phyloP scores from a whole-genome alignment of 208 protist species.

The Leishmania amazonensis region DNA sequence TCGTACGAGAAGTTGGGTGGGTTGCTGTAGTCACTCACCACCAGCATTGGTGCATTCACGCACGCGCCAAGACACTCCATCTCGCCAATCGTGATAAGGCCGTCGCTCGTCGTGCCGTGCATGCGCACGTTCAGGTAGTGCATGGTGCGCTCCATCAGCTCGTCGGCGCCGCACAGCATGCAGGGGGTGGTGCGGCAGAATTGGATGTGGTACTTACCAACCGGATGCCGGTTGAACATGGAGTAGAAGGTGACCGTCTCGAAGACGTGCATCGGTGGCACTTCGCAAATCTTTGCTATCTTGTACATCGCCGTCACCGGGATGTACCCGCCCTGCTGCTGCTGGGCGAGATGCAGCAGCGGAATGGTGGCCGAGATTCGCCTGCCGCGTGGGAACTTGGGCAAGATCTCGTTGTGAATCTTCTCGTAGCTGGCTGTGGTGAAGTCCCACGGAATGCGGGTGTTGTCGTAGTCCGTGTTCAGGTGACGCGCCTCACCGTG shows the following conservation, averaged over 20 bases:
- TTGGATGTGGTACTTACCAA: slow-evolving; percentile 95
- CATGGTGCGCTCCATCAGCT: slow-evolving; percentile 82
- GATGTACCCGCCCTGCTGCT: slow-evolving; percentile 92
- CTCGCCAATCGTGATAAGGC: slow-evolving; percentile 92
- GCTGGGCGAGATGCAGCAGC: slow-evolving; percentile 90
- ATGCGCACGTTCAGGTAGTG: slow-evolving; percentile 84
- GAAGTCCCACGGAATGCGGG: slow-evolving; percentile 94
- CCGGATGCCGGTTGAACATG: slow-evolving; percentile 95
- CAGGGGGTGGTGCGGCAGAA: slow-evolving; percentile 94
- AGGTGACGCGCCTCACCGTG: slow-evolving; percentile 88
- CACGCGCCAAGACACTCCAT: slow-evolving; percentile 95
- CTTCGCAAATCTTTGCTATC: slow-evolving; percentile 93
- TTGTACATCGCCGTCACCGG: slow-evolving; percentile 95
- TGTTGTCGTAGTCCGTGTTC: slow-evolving; percentile 92
- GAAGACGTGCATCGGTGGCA: slow-evolving; percentile 92
- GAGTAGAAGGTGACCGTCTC: slow-evolving; percentile 94
- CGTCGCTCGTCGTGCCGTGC: slow-evolving; percentile 86
- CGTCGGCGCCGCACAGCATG: slow-evolving; percentile 92
- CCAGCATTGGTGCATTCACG: slow-evolving; percentile 94
- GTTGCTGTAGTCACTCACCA: slow-evolving; percentile 92
- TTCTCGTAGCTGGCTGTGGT: slow-evolving; percentile 86
- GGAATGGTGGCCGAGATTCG: slow-evolving; percentile 86
- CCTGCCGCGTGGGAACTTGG: slow-evolving; percentile 90
- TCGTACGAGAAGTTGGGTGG: slow-evolving; percentile 91
- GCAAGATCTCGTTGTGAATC: slow-evolving; percentile 90